Base-by-base conservation (phyloP, 257 asterid genomes). In the Nicotiana undulata region DNA sequence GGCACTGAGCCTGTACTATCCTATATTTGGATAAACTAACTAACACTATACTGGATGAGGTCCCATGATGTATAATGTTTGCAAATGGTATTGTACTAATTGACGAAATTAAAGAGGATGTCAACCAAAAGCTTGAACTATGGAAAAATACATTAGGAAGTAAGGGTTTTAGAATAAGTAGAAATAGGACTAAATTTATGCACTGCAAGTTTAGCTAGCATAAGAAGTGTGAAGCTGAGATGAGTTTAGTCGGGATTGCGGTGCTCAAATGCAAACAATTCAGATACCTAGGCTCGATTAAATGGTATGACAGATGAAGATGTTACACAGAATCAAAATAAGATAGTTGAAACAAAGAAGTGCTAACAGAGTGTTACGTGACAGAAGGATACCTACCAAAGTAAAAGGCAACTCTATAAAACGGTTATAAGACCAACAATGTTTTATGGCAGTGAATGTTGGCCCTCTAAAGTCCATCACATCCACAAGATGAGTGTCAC, bases 41-140 rank as follows among this genome's bases (percentile, higher is more conserved):
- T 22, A 1, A 72, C 59, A 7, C 37, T 72, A 72, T 22, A 13
- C 24, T 13, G 8, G 18, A 5, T 5, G n/a, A 70, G 77, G 2
- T 70, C 0, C 63, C 13, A 20, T 20, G 2, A 44, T 44, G 12
- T 44, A 70, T 44, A 70, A 3, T 70, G 3, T 22, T 44, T 22
- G 8, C n/a, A 70, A 13, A 70, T 1, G 4, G 13, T 56, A 8
- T 56, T 56, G 2, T n/a, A 1, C 63, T 18, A 6, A 56, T 44
- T 70, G 59, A 22, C 77, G 26, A 70, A 70, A 70, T 34, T 22
- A 22, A 56, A 6, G 22, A 70, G 37, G 53, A 2, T 2, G 2
- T 70, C 77, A 37, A 44, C 77, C 34, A 70, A 70, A 70, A 22
- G 34, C 77, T 44, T 70, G 77, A 44, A 70, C 37, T 70, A 70